Conservation (phyloP, 1,284 basidiomycete species). For the Cutaneotrichosporon dermatis region DNA sequence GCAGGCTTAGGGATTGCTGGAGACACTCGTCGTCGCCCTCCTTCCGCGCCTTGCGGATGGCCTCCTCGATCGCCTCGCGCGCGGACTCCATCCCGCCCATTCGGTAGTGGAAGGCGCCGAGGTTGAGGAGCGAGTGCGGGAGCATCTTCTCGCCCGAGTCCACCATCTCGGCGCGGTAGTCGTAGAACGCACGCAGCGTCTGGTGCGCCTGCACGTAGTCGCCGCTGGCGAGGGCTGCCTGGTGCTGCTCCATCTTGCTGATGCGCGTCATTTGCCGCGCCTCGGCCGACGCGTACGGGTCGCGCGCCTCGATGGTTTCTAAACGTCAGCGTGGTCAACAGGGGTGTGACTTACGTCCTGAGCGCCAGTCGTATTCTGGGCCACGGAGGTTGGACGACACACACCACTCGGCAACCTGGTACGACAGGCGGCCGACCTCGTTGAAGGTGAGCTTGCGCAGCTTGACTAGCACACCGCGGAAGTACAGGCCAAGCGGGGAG, state of each 20-base stretch:
- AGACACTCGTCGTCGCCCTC: conserved; percentile 43
- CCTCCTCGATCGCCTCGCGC: conserved; percentile 37
- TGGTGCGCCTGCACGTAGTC: conserved; percentile 40
- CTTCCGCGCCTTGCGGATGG: conserved; percentile 41
- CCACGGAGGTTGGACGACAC: conserved; percentile 6
- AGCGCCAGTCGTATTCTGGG: background rate
- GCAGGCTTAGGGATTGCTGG: conserved; percentile 37
- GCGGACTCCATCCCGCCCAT: conserved; percentile 42
- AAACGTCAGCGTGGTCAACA: background rate
- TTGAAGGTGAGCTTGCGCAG: conserved; percentile 42
- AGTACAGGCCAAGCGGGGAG: conserved; percentile 40
- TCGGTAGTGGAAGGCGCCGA: conserved; percentile 44
- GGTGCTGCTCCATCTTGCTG: conserved; percentile 22
- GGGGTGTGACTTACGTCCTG: background rate
- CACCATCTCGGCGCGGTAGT: conserved; percentile 16
- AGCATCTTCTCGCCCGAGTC: conserved; percentile 17
- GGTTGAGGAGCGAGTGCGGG: conserved; percentile 47
- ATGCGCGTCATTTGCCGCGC: background rate
- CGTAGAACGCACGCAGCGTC: conserved; percentile 43
- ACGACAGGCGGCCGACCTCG: conserved; percentile 33
- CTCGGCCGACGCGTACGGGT: background rate
- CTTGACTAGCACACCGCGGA: conserved; percentile 31
- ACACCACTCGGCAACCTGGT: conserved; percentile 38
- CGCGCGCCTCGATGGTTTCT: background rate
- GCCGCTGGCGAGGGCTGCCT: conserved; percentile 30